phyloP scores from a whole-genome alignment of 73 alveolate genomes.

The Paramecium octaurelia region DNA sequence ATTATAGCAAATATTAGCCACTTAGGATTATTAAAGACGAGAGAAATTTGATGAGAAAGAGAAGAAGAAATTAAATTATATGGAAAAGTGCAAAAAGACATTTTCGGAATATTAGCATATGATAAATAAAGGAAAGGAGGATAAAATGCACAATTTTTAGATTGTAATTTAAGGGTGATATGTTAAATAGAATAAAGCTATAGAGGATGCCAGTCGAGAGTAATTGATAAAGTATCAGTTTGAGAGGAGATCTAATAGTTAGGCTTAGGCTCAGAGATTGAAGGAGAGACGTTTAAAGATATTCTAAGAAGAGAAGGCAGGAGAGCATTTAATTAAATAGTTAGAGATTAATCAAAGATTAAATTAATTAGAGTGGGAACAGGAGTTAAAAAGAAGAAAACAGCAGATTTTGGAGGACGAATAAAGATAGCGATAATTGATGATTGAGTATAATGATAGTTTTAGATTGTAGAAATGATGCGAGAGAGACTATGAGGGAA shows the following conservation, averaged over 20 bases:
- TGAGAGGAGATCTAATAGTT: background rate
- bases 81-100: background rate
- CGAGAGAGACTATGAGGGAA: background rate
- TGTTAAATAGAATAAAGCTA: background rate
- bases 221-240: background rate
- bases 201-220: constrained; percentile 11
- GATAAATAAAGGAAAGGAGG: background rate
- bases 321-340: constrained; percentile 10
- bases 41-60: constrained; percentile 19
- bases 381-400: background rate
- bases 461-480: background rate
- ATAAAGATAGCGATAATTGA: background rate
- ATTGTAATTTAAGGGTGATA: background rate
- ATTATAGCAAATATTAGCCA: background rate
- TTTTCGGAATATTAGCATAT: background rate
- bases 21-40: background rate
- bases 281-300: constrained; percentile 23
- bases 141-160: background rate
- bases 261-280: constrained; percentile 2
- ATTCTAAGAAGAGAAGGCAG: constrained; percentile 11
- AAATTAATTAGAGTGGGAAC: background rate
- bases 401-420: background rate
- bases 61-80: background rate
- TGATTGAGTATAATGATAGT: background rate
- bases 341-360: constrained; percentile 27